Percentiles rank a stretch among this genome's conserved stretches.
phyloP scores from a whole-genome alignment of 305 asterid species.

The Fraxinus angustifolia region DNA sequence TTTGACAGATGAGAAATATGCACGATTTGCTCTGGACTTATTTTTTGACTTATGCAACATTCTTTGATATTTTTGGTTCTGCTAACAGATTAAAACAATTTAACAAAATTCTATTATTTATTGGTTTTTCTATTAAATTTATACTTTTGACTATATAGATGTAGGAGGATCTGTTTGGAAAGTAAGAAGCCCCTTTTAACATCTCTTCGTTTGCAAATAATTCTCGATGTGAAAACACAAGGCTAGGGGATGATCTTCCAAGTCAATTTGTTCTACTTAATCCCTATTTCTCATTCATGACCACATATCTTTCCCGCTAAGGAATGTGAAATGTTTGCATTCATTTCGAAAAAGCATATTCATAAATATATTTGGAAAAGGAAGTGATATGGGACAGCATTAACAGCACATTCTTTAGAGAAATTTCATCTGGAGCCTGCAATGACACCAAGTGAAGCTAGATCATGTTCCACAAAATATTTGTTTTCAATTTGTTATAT shows the following conservation, averaged over 20 bases:
- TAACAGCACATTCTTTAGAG: not conserved
- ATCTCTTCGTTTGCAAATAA: not conserved
- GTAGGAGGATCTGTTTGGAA: not conserved
- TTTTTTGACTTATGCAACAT: not conserved
- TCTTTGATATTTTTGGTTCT: not conserved
- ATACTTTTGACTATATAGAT: not conserved
- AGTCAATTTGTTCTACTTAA: not conserved
- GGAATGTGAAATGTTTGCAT: not conserved
- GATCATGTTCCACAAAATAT: not conserved
- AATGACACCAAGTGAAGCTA: not conserved
- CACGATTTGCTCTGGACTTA: not conserved
- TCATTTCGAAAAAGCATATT: not conserved
- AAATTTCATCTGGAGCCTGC: not conserved
- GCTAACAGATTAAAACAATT: not conserved
- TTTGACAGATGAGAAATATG: not conserved
- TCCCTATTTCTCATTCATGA: not conserved
- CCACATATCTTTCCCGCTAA: not conserved
- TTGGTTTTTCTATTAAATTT: not conserved
- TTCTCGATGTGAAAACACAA: not conserved
- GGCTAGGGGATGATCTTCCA: not conserved
- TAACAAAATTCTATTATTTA: not conserved
- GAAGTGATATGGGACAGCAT: not conserved
- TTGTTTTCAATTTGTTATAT: not conserved
- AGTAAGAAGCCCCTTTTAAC: not conserved
- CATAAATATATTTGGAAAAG: not conserved